Evolutionary conservation across 1,284 basidiomycete species (phyloP).

Genomic region (Golubevia pallescens): DNA sequence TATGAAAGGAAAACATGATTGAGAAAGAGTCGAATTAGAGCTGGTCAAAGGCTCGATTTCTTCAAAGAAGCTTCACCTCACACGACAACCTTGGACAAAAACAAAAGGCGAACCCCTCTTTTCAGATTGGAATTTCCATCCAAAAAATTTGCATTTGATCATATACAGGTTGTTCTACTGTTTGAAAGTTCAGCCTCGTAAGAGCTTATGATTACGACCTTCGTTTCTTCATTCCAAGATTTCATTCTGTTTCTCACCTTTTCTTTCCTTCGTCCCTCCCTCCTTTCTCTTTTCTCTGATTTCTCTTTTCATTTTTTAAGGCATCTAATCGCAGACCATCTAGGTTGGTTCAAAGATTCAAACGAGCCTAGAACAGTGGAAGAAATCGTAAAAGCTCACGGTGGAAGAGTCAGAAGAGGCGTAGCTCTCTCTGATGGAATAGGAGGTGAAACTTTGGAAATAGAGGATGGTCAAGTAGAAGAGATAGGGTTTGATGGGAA

Average conservation of each 20-base stretch:
- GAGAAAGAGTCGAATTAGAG: too few relatives aligned
- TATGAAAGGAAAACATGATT: too few relatives aligned
- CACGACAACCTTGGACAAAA: too few relatives aligned
- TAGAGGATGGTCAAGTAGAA: too few relatives aligned
- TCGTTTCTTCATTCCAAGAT: neutral
- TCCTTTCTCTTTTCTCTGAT: neutral
- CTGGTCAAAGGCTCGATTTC: too few relatives aligned
- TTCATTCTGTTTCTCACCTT: neutral
- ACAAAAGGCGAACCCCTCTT: too few relatives aligned
- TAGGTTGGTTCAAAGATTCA: slow-evolving; percentile 55
- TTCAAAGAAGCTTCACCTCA: too few relatives aligned
- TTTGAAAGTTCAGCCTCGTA: too few relatives aligned
- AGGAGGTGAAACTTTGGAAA: slow-evolving; percentile 57
- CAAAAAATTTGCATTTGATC: too few relatives aligned
- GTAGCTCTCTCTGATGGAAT: slow-evolving; percentile 30
- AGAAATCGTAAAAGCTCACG: slow-evolving; percentile 53
- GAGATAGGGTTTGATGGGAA: too few relatives aligned
- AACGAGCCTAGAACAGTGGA: slow-evolving; percentile 55
- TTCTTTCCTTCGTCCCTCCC: neutral
- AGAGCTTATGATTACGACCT: neutral
- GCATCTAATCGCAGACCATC: slow-evolving; percentile 61
- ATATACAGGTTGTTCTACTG: too few relatives aligned
- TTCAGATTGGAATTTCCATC: too few relatives aligned
- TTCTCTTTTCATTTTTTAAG: slow-evolving; percentile 4
- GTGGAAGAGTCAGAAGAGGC: slow-evolving; percentile 43